These are phyloP conservation scores for Moringa oleifera DNA, from an alignment of 345 rosid genomes.

Conservation along the genomic window DNA sequence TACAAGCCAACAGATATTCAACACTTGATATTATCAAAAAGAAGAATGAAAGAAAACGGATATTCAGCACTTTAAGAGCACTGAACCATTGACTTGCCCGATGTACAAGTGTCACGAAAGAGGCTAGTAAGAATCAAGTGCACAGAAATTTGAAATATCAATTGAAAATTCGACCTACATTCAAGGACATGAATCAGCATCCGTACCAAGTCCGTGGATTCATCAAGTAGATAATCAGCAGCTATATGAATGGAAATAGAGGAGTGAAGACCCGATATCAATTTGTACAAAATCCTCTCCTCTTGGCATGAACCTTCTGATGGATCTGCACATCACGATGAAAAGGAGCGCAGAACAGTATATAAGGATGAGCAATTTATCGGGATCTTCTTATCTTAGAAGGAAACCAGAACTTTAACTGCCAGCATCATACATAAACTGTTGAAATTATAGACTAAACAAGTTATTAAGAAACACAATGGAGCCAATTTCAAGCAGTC, in stretches of 20 bases:
- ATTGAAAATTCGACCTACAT: neutral
- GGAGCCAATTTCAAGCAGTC: neutral
- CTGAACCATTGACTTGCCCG: too few species aligned
- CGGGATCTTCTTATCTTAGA: constrained; percentile 4
- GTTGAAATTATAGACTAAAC: neutral
- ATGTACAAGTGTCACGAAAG: neutral
- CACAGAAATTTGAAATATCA: neutral
- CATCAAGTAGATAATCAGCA: constrained; percentile 84
- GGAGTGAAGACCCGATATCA: constrained; percentile 96
- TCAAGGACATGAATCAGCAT: constrained; percentile 3
- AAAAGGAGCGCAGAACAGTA: constrained; percentile 3
- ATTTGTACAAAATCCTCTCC: constrained; percentile 77
- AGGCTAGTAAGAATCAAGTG: neutral
- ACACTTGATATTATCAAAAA: too few species aligned
- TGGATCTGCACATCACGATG: constrained; percentile 43
- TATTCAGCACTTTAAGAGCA: too few species aligned
- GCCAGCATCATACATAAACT: neutral
- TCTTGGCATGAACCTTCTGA: constrained; percentile 76
- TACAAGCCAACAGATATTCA: too few species aligned
- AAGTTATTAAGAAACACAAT: neutral
- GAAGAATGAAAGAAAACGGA: too few species aligned
- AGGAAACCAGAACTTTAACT: neutral
- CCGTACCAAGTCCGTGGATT: constrained; percentile 54
- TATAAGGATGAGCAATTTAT: constrained; percentile 10
- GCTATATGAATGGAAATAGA: constrained; percentile 91